Conservation (phyloP, 1,284 basidiomycete species). For the Bjerkandera adusta region DNA sequence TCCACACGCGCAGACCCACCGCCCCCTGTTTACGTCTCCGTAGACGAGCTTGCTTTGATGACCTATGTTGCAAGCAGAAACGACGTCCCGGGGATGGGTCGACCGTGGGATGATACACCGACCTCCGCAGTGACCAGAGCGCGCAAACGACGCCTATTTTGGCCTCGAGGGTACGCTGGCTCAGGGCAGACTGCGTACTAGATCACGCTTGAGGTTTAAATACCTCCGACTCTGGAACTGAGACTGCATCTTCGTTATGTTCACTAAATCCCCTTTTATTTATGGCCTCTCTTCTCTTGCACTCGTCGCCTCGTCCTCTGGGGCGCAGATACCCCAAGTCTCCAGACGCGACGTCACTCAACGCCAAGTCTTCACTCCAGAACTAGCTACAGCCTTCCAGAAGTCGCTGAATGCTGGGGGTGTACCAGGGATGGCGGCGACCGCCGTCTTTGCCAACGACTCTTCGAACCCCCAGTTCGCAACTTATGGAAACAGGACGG, state of each 20-base stretch:
- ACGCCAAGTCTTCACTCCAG: background rate
- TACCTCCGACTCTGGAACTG: no score
- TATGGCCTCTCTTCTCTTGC: background rate
- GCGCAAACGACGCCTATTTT: no score
- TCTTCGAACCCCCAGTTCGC: background rate
- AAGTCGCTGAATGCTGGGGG: background rate
- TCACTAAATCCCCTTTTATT: background rate
- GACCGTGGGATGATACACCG: no score
- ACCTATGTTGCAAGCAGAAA: no score
- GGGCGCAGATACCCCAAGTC: background rate
- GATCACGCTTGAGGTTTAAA: no score
- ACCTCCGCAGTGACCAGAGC: no score
- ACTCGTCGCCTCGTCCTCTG: background rate
- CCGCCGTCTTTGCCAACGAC: background rate
- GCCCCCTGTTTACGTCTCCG: no score
- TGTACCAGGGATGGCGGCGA: background rate
- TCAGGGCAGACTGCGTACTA: no score
- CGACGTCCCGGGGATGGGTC: no score
- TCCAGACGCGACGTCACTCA: background rate
- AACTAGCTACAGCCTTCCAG: background rate
- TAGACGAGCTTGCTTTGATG: no score
- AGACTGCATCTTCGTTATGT: background rate
- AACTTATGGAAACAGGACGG: slow-evolving; percentile 26
- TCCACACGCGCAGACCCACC: no score
- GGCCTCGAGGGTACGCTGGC: no score